These are phyloP conservation scores for Bryum argenteum DNA, from an alignment of 225 moss, liverwort and hornwort species.

Conservation along the genomic window DNA sequence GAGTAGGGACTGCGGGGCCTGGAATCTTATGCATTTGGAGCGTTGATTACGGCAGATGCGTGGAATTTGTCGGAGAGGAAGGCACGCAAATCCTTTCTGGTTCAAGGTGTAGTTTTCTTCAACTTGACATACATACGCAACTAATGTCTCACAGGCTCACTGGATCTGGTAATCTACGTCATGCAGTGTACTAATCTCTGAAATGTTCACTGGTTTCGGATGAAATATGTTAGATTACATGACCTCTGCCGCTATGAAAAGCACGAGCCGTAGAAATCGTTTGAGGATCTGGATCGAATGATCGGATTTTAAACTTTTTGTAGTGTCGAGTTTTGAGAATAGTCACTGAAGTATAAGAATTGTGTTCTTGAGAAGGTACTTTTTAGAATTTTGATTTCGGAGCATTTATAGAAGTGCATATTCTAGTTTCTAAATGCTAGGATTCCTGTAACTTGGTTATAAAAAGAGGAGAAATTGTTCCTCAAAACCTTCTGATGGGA, in stretches of 20 bases:
- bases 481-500: neutral
- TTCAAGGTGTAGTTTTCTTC: constrained; percentile 59
- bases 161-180: neutral
- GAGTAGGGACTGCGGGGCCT: constrained; percentile 1
- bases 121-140: neutral
- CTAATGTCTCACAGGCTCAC: constrained; percentile 9
- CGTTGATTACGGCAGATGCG: constrained; percentile 64
- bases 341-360: neutral
- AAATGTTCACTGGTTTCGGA: neutral
- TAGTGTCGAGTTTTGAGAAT: neutral
- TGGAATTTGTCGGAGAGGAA: constrained; percentile 93
- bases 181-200: neutral
- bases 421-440: neutral
- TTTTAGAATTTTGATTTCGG: neutral
- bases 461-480: neutral
- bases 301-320: neutral
- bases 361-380: no score
- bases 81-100: constrained; percentile 87
- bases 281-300: neutral
- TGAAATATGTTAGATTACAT: neutral
- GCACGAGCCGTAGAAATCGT: neutral
- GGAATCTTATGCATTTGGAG: constrained; percentile 16
- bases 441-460: neutral
- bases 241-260: neutral
- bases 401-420: neutral